A percentile compares a stretch with the other conserved stretches of the same genome.
Evolutionary conservation across 257 asterid species (phyloP).

Genomic region (Craterostigma plantagineum): DNA sequence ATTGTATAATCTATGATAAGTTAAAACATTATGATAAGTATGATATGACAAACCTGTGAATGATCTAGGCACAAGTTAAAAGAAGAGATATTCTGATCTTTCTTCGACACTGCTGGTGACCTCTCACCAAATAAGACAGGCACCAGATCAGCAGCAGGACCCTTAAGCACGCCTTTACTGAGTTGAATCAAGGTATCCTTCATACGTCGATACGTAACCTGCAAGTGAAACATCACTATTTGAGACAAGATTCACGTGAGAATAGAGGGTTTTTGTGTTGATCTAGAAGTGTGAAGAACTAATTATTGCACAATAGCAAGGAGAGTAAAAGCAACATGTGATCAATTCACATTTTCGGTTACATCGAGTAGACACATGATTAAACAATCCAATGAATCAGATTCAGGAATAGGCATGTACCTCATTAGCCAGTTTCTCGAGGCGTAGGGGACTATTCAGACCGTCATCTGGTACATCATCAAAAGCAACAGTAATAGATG

Average conservation of each 20-base stretch:
- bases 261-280: conserved; percentile 3
- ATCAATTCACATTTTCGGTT: too few relatives aligned
- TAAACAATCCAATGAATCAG: too few relatives aligned
- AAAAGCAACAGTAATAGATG: conserved; percentile 78
- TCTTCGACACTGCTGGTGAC: conserved; percentile 41
- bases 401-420: conserved; percentile 17
- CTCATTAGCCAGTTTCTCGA: conserved; percentile 91
- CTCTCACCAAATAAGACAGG: conserved; percentile 91
- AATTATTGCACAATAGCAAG: too few relatives aligned
- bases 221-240: conserved; percentile 12
- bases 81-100: conserved; percentile 54
- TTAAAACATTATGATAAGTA: too few relatives aligned
- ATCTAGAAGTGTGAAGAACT: background rate
- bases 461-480: conserved; percentile 98
- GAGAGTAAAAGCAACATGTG: too few relatives aligned
- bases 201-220: conserved; percentile 92
- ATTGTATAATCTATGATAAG: too few relatives aligned
- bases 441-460: conserved; percentile 69
- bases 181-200: conserved; percentile 69
- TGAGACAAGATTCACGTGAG: conserved; percentile 4
- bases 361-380: too few relatives aligned
- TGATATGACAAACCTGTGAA: conserved; percentile 51
- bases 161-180: conserved; percentile 78
- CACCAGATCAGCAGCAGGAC: conserved; percentile 90
- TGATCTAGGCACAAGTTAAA: conserved; percentile 61